A percentile compares a stretch with the other conserved stretches of the same genome.
phyloP scores from a whole-genome alignment of 2,329 filamentous ascomycete species.

The Tolypocladium tundrense region DNA sequence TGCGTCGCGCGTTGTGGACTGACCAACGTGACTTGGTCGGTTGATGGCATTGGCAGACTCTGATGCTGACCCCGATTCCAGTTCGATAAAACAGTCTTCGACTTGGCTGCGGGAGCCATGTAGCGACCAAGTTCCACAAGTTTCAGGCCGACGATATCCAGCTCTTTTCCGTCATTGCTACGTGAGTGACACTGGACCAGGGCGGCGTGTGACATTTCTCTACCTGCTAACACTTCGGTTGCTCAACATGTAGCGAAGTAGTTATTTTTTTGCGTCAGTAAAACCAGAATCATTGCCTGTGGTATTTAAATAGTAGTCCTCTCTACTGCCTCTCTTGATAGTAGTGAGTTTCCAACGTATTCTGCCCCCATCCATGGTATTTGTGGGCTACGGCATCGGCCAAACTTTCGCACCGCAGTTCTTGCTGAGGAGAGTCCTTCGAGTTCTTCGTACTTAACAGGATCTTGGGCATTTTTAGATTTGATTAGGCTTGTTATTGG shows the following conservation, averaged over 20 bases:
- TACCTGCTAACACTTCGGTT: too few species aligned
- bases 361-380: constrained; percentile 1
- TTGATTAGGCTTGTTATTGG: constrained; percentile 1
- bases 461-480: constrained; percentile 3
- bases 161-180: neutral
- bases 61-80: neutral
- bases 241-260: neutral
- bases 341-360: neutral
- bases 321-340: neutral
- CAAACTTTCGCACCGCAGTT: constrained; percentile 7
- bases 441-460: neutral
- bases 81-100: neutral
- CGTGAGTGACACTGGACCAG: neutral
- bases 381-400: constrained; percentile 4
- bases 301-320: neutral
- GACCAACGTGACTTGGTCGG: neutral
- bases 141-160: neutral
- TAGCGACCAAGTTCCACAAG: neutral
- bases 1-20: neutral
- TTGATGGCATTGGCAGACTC: too few species aligned
- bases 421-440: constrained; percentile 1
- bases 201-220: too few species aligned
- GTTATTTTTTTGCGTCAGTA: neutral
- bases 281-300: neutral
- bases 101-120: neutral